phyloP scores from a whole-genome alignment of 2,329 filamentous ascomycete species.

The Leptodontidium sp. region DNA sequence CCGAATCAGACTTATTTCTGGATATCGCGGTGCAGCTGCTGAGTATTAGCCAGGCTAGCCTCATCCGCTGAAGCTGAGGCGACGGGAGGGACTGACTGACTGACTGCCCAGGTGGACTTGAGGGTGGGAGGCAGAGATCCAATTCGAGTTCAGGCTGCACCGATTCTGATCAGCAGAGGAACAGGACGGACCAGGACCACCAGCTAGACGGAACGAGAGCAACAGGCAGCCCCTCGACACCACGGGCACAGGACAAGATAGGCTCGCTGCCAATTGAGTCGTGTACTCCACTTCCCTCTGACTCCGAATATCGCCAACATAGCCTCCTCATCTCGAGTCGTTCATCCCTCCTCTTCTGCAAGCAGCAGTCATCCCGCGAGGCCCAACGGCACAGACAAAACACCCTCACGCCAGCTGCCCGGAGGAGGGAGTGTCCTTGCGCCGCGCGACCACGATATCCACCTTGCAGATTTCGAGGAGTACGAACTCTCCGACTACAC shows the following conservation, averaged over 20 bases:
- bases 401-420: slow-evolving; percentile 36
- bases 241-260: neutral
- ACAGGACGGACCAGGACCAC: too few relatives aligned
- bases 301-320: slow-evolving; percentile 35
- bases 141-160: too few relatives aligned
- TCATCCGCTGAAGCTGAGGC: neutral
- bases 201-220: neutral
- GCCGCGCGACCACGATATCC: slow-evolving; percentile 21
- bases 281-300: neutral
- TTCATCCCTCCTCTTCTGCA: slow-evolving; percentile 40
- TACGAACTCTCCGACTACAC: slow-evolving; percentile 45
- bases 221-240: neutral
- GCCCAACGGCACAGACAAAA: slow-evolving; percentile 26
- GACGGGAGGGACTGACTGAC: too few relatives aligned
- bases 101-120: too few relatives aligned
- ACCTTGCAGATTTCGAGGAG: slow-evolving; percentile 37
- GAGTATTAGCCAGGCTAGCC: neutral
- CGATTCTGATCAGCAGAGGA: too few relatives aligned
- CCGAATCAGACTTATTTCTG: neutral
- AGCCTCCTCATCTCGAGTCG: slow-evolving; percentile 30
- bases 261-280: slow-evolving; percentile 12
- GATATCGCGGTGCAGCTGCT: slow-evolving; percentile 1
- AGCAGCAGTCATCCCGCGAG: slow-evolving; percentile 15
- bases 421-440: slow-evolving; percentile 37
- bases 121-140: too few relatives aligned